Base-by-base conservation (phyloP, 805 yeast genomes). In the Wickerhamomyces kurtzmanii region DNA sequence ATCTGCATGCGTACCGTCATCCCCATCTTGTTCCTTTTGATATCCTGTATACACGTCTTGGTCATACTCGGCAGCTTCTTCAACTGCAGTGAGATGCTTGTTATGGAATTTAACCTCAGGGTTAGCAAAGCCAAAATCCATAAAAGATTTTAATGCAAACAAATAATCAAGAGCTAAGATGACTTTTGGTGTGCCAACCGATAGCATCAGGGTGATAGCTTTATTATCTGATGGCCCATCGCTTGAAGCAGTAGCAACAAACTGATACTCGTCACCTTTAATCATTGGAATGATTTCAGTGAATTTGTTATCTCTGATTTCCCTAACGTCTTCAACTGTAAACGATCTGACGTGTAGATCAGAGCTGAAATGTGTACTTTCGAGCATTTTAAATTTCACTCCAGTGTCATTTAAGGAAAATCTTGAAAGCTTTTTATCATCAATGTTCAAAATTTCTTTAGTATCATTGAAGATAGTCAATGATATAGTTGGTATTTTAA, bases 91-190 rank as follows among this genome's bases (percentile, higher is more conserved):
- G n/a, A n/a, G n/a, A n/a, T n/a, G n/a, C n/a, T n/a, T n/a, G n/a
- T n/a, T n/a, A n/a, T n/a, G n/a, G n/a, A n/a, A n/a, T n/a, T n/a
- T n/a, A n/a, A n/a, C n/a, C n/a, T n/a, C n/a, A 24, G 28, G n/a
- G 18, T 27, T 20, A 26, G 48, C 35, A 15, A 68, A 38, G 0
- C 74, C 82, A 24, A 58, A 59, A 31, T 68, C 75, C n/a, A 61
- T 49, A 47, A 78, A 87, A 0, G 47, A 34, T 28, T 81, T 81
- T 39, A 91, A 44, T 2, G 91, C 83, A 51, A 87, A 71, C 20
- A 89, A 45, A 50, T 84, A 87, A 46, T 87, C 97, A 39, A 91
- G 57, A 0, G 96, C 96, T 17, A 91, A 49, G 27, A 91, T 75
- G 8, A 80, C 67, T 32, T 69, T 71, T 0, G 96, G 96, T 36